A percentile compares a stretch with the other conserved stretches of the same genome.
These are phyloP conservation scores for Saturnispora halmiae DNA, from an alignment of 805 yeast species.

Conservation along the genomic window DNA sequence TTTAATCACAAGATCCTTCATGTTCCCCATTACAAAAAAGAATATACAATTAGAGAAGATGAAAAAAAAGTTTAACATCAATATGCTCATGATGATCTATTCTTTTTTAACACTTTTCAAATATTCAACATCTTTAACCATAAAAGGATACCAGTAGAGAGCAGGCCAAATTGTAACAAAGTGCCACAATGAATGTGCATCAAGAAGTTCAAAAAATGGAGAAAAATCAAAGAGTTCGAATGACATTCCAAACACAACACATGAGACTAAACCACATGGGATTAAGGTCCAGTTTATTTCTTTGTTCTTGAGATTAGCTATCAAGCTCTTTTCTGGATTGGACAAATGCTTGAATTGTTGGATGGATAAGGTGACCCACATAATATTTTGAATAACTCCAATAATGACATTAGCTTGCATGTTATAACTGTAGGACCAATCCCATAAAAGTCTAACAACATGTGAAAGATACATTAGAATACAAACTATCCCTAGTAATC, in stretches of 20 bases:
- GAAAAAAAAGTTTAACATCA: neutral
- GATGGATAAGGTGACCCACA: conserved; percentile 36
- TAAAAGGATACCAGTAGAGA: conserved; percentile 58
- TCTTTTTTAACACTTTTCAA: conserved; percentile 25
- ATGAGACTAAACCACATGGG: conserved; percentile 43
- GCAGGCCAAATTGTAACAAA: conserved; percentile 79
- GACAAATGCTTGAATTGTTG: conserved; percentile 22
- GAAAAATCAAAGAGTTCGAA: conserved; percentile 87
- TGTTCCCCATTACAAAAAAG: neutral
- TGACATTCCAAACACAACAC: conserved; percentile 69
- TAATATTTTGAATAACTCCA: conserved; percentile 65
- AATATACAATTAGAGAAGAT: neutral
- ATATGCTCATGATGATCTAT: neutral
- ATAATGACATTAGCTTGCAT: conserved; percentile 81
- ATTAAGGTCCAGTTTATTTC: conserved; percentile 36
- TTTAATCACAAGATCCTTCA: conserved; percentile 5
- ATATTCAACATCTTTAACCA: conserved; percentile 36
- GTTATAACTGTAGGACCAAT: conserved; percentile 90
- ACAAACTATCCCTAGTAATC: conserved; percentile 34
- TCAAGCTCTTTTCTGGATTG: conserved; percentile 12
- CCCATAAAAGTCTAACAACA: conserved; percentile 50
- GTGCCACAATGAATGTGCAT: conserved; percentile 95
- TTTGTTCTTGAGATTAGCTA: conserved; percentile 19
- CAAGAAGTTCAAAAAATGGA: conserved; percentile 58
- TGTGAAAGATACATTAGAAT: conserved; percentile 51